phyloP scores from a whole-genome alignment of 805 yeast species.

The Kodamaea leandrae region DNA sequence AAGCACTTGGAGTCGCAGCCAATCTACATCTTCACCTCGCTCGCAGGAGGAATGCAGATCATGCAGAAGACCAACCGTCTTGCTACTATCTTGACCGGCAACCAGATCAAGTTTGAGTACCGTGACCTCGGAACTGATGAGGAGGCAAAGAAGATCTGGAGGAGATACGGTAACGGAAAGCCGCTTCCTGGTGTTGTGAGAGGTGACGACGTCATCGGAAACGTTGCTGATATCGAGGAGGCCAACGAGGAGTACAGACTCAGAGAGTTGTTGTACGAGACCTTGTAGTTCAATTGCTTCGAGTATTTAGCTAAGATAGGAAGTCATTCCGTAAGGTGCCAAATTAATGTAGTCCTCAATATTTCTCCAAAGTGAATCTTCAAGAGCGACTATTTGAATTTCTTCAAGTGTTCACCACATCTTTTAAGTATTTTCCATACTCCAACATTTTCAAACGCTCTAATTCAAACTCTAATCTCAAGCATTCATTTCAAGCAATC shows the following conservation, averaged over 20 bases:
- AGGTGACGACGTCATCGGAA: constrained; percentile 78
- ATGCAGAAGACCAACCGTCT: constrained; percentile 74
- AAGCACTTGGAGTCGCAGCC: constrained; percentile 51
- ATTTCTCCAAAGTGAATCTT: too few relatives aligned
- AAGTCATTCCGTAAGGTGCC: too few relatives aligned
- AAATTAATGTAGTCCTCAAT: too few relatives aligned
- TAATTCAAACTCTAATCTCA: too few relatives aligned
- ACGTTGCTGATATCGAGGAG: constrained; percentile 81
- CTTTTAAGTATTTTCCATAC: too few relatives aligned
- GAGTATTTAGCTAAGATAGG: too few relatives aligned
- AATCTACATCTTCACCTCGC: constrained; percentile 75
- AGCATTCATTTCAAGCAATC: too few relatives aligned
- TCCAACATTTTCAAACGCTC: too few relatives aligned
- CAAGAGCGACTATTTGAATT: too few relatives aligned
- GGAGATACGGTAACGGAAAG: constrained; percentile 67
- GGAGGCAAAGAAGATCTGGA: constrained; percentile 83
- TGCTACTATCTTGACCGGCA: constrained; percentile 71
- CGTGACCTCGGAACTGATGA: constrained; percentile 87
- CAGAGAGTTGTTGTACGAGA: constrained; percentile 59
- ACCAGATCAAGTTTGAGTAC: constrained; percentile 61
- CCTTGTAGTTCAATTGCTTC: not conserved
- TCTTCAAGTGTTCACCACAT: too few relatives aligned
- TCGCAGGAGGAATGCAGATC: constrained; percentile 84
- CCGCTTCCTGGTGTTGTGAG: constrained; percentile 82
- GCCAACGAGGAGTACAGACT: constrained; percentile 78